Evolutionary conservation across 208 protist species (phyloP).

Genomic region (Tritrichomonas musculus): DNA sequence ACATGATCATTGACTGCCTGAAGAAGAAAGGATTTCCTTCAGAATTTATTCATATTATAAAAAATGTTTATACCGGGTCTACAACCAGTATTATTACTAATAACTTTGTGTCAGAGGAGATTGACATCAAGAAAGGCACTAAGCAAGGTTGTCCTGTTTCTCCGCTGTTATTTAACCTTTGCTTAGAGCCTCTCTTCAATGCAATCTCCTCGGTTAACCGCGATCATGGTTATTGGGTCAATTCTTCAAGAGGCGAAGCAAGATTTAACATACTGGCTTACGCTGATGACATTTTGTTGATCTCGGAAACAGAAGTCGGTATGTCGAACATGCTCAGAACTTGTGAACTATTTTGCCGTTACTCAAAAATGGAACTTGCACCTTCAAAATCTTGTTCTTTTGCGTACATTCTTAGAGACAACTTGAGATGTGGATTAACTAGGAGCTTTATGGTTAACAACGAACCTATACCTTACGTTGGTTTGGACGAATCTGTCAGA

Average conservation of each 20-base stretch:
- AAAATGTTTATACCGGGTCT: not conserved
- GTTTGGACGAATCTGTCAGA: too few relatives aligned
- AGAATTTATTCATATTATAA: not conserved
- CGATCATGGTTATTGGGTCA: not conserved
- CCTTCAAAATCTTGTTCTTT: not conserved
- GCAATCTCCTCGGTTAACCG: not conserved
- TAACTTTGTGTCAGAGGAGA: not conserved
- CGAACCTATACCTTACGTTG: too few relatives aligned
- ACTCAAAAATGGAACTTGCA: not conserved
- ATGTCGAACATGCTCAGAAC: not conserved
- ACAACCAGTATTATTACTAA: not conserved
- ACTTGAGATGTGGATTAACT: too few relatives aligned
- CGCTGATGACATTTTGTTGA: not conserved
- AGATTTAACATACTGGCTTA: not conserved
- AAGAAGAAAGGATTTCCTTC: not conserved
- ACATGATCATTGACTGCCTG: not conserved
- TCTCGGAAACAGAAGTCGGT: not conserved
- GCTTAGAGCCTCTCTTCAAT: not conserved
- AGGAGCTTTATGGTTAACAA: too few relatives aligned
- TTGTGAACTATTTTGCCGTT: not conserved
- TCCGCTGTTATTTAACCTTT: not conserved
- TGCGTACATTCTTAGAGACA: not conserved
- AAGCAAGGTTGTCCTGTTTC: not conserved
- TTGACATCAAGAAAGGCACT: not conserved
- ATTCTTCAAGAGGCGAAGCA: too few relatives aligned